Conservation (phyloP, 2,329 filamentous ascomycete species). For the Coniochaeta sp. region DNA sequence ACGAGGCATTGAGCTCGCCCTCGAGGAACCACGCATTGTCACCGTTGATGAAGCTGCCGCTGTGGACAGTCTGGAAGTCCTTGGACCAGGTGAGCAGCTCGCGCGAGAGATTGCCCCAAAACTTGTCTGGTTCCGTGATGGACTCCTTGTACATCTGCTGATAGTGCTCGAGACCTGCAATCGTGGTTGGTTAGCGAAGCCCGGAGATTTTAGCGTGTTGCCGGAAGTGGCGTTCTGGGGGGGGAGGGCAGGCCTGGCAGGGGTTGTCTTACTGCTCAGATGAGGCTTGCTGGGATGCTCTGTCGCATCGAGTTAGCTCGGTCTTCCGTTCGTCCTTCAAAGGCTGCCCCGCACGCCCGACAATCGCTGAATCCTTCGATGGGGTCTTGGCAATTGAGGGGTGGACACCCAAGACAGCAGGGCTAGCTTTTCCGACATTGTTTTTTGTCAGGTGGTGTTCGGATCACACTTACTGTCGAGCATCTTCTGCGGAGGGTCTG, state of each 20-base stretch:
- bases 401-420: not conserved
- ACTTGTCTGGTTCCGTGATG: conserved; percentile 79
- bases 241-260: conserved; percentile 7
- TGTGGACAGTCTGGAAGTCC: conserved; percentile 85
- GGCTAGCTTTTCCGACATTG: not conserved
- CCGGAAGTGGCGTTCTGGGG: conserved; percentile 3
- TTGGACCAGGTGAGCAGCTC: conserved; percentile 85
- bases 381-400: not conserved
- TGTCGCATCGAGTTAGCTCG: conserved; percentile 33
- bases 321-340: conserved; percentile 3
- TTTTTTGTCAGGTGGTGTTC: not conserved
- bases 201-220: not conserved
- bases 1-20: conserved; percentile 88
- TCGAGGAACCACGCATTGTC: conserved; percentile 94
- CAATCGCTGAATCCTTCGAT: not conserved
- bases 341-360: conserved; percentile 9
- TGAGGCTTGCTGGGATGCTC: conserved; percentile 66
- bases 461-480: conserved; percentile 51
- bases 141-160: conserved; percentile 70
- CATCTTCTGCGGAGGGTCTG: conserved; percentile 61
- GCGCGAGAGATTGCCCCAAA: conserved; percentile 81
- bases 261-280: conserved; percentile 46
- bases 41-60: conserved; percentile 68
- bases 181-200: not conserved
- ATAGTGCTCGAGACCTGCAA: conserved; percentile 57